Evolutionary conservation across 768 basidiomycete species (phyloP).

Genomic region (Xerocomellus chrysenteron): DNA sequence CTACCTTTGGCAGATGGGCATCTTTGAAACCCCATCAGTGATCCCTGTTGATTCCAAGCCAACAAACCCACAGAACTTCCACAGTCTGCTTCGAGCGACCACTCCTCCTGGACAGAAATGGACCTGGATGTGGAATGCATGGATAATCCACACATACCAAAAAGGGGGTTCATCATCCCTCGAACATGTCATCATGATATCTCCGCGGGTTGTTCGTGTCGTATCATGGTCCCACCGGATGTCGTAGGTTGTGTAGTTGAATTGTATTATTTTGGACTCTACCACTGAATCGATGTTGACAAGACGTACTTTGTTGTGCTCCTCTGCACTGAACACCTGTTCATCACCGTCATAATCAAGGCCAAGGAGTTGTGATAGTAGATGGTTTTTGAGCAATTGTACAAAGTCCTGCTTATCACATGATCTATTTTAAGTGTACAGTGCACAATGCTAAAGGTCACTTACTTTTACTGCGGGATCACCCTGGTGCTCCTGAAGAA

Average conservation of each 20-base stretch:
- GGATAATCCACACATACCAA: slow-evolving; percentile 23
- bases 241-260: slow-evolving; percentile 22
- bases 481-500: slow-evolving; percentile 2
- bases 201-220: background rate
- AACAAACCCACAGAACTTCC: slow-evolving; percentile 26
- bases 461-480: slow-evolving; percentile 9
- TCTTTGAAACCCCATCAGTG: slow-evolving; percentile 6
- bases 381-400: slow-evolving; percentile 19
- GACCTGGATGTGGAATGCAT: slow-evolving; percentile 12
- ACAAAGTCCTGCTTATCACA: slow-evolving; percentile 14
- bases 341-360: slow-evolving; percentile 18
- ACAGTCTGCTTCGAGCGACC: background rate
- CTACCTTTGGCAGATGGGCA: slow-evolving; percentile 13
- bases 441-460: no score
- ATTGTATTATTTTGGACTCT: background rate
- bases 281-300: background rate
- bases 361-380: slow-evolving; percentile 13
- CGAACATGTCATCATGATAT: slow-evolving; percentile 8
- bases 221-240: slow-evolving; percentile 8
- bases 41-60: slow-evolving; percentile 15
- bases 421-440: no score
- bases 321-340: background rate
- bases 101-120: background rate
- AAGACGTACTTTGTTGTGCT: background rate
- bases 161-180: slow-evolving; percentile 14